phyloP scores from a whole-genome alignment of 805 yeast species.

The Monosporozyma unispora region DNA sequence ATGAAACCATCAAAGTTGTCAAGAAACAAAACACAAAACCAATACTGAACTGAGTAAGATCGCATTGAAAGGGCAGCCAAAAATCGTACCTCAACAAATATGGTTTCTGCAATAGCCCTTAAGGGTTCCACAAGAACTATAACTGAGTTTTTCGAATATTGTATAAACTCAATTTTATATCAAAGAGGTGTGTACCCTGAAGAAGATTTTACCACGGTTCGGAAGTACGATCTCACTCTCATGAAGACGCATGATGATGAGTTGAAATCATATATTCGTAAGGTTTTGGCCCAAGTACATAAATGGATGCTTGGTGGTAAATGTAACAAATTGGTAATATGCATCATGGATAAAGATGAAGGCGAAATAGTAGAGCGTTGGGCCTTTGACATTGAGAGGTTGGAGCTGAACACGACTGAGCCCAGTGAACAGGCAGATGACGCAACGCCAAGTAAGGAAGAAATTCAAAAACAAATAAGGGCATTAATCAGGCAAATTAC shows the following conservation, averaged over 20 bases:
- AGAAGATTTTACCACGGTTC: slow-evolving; percentile 70
- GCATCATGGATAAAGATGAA: slow-evolving; percentile 57
- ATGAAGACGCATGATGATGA: slow-evolving; percentile 69
- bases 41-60: too few species aligned
- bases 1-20: too few species aligned
- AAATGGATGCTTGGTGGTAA: slow-evolving; percentile 66
- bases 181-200: slow-evolving; percentile 87
- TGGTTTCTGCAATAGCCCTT: slow-evolving; percentile 33
- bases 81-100: background rate
- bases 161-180: slow-evolving; percentile 71
- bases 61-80: too few species aligned
- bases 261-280: slow-evolving; percentile 56
- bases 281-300: slow-evolving; percentile 60
- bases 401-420: too few species aligned
- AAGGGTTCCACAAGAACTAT: slow-evolving; percentile 74
- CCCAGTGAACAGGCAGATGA: slow-evolving; percentile 4
- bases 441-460: slow-evolving; percentile 3
- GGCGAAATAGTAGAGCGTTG: slow-evolving; percentile 73
- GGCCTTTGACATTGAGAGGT: slow-evolving; percentile 67
- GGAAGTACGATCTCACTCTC: slow-evolving; percentile 71
- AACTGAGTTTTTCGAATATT: slow-evolving; percentile 75
- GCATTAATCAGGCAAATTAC: slow-evolving; percentile 82
- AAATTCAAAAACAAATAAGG: slow-evolving; percentile 61
- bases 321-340: slow-evolving; percentile 60
- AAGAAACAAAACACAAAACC: too few species aligned